Conservation (phyloP, 106 monocot genomes). For the Alisma plantagoaquatica region DNA sequence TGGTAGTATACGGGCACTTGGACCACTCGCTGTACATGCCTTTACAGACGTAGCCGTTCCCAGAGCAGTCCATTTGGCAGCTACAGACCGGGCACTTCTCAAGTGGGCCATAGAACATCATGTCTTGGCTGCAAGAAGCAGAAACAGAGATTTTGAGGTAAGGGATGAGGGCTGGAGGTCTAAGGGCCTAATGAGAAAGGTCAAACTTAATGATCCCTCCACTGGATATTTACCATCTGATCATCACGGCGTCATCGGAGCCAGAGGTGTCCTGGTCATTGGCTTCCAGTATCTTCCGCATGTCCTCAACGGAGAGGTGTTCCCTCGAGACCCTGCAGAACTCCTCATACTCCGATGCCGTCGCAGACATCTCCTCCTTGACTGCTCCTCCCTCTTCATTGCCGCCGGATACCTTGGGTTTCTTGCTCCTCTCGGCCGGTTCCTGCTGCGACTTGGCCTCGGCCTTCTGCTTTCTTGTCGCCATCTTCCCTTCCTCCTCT, state of each 20-base stretch:
- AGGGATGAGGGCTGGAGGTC: background rate
- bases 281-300: slow-evolving; percentile 53
- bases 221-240: slow-evolving; percentile 26
- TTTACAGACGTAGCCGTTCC: slow-evolving; percentile 46
- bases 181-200: background rate
- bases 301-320: slow-evolving; percentile 43
- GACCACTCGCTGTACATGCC: slow-evolving; percentile 53
- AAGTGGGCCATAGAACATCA: slow-evolving; percentile 63
- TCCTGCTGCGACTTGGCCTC: slow-evolving; percentile 26
- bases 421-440: slow-evolving; percentile 46
- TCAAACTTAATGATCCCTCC: background rate
- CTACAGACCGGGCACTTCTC: slow-evolving; percentile 45
- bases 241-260: slow-evolving; percentile 36
- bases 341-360: slow-evolving; percentile 39
- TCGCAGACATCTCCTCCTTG: too few species aligned
- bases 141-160: too few species aligned
- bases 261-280: slow-evolving; percentile 56
- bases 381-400: slow-evolving; percentile 13
- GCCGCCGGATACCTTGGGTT: slow-evolving; percentile 25
- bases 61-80: slow-evolving; percentile 35
- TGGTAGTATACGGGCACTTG: slow-evolving; percentile 30
- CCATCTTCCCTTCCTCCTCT: slow-evolving; percentile 48
- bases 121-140: slow-evolving; percentile 58
- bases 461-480: slow-evolving; percentile 40
- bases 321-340: slow-evolving; percentile 50